These are phyloP conservation scores for Copromyces sp. DNA, from an alignment of 495 filamentous ascomycete species.

Conservation along the genomic window DNA sequence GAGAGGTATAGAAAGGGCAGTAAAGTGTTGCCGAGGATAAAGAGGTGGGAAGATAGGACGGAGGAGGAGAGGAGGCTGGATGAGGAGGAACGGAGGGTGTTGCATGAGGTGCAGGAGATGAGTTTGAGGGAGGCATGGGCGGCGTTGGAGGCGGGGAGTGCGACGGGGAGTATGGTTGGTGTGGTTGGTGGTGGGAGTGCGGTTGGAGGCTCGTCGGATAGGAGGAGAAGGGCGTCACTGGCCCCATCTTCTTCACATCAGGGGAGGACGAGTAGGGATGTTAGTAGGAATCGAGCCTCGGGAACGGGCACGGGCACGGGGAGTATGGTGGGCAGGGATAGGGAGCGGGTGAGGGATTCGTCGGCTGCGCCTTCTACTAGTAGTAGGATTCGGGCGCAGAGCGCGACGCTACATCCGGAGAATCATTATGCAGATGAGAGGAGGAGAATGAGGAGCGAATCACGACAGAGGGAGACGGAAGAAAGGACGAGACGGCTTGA, in stretches of 20 bases:
- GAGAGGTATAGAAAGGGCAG: conserved; percentile 68
- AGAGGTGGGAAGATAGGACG: conserved; percentile 33
- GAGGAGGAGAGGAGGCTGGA: conserved; percentile 40
- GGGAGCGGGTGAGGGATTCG: conserved; percentile 13
- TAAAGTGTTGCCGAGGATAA: conserved; percentile 49
- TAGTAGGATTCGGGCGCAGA: conserved; percentile 9
- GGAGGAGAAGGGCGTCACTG: background rate
- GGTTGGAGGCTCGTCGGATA: conserved; percentile 6
- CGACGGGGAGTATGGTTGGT: conserved; percentile 60
- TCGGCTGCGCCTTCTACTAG: background rate
- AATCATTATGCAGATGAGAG: conserved; percentile 17
- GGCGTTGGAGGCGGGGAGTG: conserved; percentile 42
- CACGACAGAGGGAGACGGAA: conserved; percentile 21
- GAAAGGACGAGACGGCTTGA: conserved; percentile 49
- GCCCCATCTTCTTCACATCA: background rate
- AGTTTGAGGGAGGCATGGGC: conserved; percentile 55
- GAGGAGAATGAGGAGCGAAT: conserved; percentile 27
- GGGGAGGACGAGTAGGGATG: background rate
- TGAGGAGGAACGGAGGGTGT: conserved; percentile 56
- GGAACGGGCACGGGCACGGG: background rate
- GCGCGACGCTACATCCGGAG: conserved; percentile 21
- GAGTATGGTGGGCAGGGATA: conserved; percentile 9
- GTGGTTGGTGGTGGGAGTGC: conserved; percentile 16
- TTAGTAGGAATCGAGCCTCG: background rate
- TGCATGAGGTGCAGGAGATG: conserved; percentile 59